A percentile compares a stretch with the other conserved stretches of the same genome.
phyloP scores from a whole-genome alignment of 2,329 filamentous ascomycete species.

The Fusarium drepaniforme region DNA sequence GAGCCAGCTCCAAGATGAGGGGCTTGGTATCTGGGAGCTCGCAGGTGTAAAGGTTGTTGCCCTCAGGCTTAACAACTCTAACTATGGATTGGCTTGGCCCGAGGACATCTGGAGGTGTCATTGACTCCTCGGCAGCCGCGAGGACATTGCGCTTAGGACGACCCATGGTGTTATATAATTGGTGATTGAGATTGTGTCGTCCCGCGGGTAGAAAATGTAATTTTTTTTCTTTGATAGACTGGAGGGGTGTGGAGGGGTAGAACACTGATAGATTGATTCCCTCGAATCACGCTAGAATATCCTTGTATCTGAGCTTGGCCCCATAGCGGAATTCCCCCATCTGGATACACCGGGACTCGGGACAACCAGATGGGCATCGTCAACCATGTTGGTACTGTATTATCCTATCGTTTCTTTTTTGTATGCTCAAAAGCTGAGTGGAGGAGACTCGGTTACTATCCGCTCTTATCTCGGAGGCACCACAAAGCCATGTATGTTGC shows the following conservation, averaged over 20 bases:
- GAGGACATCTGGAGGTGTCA: conserved; percentile 69
- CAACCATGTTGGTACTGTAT: background rate
- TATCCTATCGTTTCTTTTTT: background rate
- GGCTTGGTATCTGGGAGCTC: conserved; percentile 74
- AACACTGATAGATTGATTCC: conserved; percentile 19
- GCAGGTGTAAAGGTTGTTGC: conserved; percentile 90
- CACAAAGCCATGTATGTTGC: background rate
- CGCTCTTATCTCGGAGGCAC: background rate
- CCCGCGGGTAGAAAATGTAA: background rate
- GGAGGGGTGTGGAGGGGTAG: conserved; percentile 40
- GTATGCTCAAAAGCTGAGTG: background rate
- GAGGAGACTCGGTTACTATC: background rate
- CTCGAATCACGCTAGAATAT: conserved; percentile 7
- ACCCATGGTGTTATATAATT: conserved; percentile 44
- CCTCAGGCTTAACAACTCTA: conserved; percentile 83
- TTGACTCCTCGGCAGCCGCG: conserved; percentile 80
- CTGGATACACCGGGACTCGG: conserved; percentile 11
- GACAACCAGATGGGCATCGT: background rate
- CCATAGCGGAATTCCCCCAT: conserved; percentile 24
- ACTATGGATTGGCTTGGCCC: conserved; percentile 77
- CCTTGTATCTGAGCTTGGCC: background rate
- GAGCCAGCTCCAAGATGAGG: conserved; percentile 83
- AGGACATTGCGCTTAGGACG: conserved; percentile 77
- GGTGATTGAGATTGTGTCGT: background rate
- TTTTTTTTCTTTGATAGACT: conserved; percentile 29